These are phyloP conservation scores for Pseudognaphalium luteoalbum DNA, from an alignment of 129 eudicot species.

Conservation along the genomic window DNA sequence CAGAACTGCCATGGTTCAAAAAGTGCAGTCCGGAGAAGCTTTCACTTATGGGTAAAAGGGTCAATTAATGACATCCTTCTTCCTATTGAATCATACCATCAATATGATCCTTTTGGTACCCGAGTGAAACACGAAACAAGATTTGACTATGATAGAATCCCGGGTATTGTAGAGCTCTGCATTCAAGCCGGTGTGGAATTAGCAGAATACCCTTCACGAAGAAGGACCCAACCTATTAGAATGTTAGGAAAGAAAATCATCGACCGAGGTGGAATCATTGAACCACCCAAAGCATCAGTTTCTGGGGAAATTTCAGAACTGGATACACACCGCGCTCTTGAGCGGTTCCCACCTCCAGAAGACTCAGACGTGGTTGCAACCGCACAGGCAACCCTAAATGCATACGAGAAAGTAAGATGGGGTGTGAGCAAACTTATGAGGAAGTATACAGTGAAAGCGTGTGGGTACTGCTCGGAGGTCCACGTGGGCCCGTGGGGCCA, in stretches of 20 bases:
- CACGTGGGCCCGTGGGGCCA: conserved; percentile 99
- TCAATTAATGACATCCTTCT: conserved; percentile 82
- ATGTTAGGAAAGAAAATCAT: conserved; percentile 83
- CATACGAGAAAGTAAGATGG: conserved; percentile 72
- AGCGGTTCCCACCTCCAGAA: conserved; percentile 58
- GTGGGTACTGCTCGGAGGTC: conserved; percentile 96
- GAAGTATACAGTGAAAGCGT: conserved; percentile 86
- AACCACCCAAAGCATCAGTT: conserved; percentile 36
- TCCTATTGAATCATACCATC: conserved; percentile 91
- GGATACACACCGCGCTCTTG: conserved; percentile 74
- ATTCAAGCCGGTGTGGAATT: conserved; percentile 96
- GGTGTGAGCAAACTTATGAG: conserved; percentile 82
- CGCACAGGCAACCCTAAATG: conserved; percentile 62
- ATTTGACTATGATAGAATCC: conserved; percentile 78
- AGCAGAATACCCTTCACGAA: conserved; percentile 79
- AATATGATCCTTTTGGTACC: conserved; percentile 84
- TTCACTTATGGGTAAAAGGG: conserved; percentile 91
- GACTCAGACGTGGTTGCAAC: conserved; percentile 46
- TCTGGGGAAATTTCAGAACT: conserved; percentile 47
- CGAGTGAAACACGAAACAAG: conserved; percentile 92
- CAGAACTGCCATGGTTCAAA: conserved; percentile 69
- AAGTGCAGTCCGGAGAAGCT: conserved; percentile 55
- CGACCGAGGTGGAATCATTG: conserved; percentile 64
- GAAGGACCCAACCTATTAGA: conserved; percentile 85
- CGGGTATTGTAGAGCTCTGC: conserved; percentile 94